phyloP scores from a whole-genome alignment of 163 green algal genomes.

The Chlorella variabilis region DNA sequence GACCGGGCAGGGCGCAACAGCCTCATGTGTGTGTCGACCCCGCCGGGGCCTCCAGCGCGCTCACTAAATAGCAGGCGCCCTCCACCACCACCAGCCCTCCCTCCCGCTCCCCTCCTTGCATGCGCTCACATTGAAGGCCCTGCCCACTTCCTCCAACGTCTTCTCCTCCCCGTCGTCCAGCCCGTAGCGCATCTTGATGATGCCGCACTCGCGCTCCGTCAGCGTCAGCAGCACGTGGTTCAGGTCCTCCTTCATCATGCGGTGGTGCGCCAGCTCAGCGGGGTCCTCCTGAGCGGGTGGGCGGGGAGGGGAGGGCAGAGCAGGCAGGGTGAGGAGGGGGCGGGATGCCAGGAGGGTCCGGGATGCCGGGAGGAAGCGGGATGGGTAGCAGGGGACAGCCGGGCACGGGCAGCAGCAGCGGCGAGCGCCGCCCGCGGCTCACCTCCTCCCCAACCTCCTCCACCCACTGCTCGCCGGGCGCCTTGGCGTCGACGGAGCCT shows the following conservation, averaged over 20 bases:
- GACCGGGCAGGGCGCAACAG: neutral
- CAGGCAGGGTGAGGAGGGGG: neutral
- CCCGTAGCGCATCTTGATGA: constrained; percentile 90
- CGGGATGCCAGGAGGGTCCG: no score
- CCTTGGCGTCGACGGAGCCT: constrained; percentile 39
- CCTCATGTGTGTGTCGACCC: constrained; percentile 8
- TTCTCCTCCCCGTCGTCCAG: constrained; percentile 76
- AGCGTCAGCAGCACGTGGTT: constrained; percentile 84
- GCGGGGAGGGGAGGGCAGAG: neutral
- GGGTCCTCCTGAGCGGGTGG: constrained; percentile 24
- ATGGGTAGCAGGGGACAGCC: no score
- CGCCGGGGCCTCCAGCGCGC: neutral
- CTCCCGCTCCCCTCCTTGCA: neutral
- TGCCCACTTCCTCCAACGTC: constrained; percentile 92
- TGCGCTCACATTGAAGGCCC: constrained; percentile 67
- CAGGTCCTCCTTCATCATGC: constrained; percentile 72
- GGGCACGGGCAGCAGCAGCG: no score
- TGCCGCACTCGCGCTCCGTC: constrained; percentile 71
- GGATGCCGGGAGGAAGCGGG: neutral
- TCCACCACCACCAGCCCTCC: neutral
- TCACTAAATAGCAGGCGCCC: no score
- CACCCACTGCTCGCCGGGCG: constrained; percentile 46
- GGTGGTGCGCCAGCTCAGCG: constrained; percentile 50
- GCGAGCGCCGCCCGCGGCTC: neutral
- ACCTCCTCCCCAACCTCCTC: constrained; percentile 33